These are phyloP conservation scores for Dactylellina drechsleri DNA, from an alignment of 2,329 filamentous ascomycete species.

Conservation along the genomic window DNA sequence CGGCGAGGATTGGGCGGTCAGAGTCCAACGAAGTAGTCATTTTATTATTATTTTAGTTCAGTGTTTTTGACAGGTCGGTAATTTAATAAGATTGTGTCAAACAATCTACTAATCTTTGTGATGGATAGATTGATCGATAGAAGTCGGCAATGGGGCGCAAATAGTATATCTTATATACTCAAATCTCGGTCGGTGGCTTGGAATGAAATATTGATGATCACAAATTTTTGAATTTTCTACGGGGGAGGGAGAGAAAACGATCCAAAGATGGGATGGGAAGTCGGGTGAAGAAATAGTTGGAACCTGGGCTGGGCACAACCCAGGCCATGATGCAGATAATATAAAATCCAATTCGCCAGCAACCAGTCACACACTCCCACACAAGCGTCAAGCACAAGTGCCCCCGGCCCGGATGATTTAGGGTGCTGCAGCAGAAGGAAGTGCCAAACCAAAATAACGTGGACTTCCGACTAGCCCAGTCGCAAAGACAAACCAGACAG, in stretches of 20 bases:
- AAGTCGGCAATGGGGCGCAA: not conserved
- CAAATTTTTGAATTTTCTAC: not conserved
- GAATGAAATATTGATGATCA: conserved; percentile 18
- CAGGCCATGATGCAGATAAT: conserved; percentile 16
- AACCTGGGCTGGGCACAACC: conserved; percentile 33
- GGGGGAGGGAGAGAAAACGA: conserved; percentile 3
- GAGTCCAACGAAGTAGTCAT: conserved; percentile 53
- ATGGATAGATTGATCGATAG: not conserved
- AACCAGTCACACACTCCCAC: conserved; percentile 3
- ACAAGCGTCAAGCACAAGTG: not conserved
- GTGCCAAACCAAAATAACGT: conserved; percentile 28
- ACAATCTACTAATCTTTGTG: conserved; percentile 31
- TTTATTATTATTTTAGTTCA: not conserved
- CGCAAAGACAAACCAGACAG: conserved; percentile 30
- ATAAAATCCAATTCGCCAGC: conserved; percentile 44
- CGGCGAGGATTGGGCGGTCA: conserved; percentile 49
- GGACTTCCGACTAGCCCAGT: conserved; percentile 45
- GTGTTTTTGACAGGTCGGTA: conserved; percentile 18
- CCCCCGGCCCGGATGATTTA: conserved; percentile 38
- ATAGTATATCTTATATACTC: too few species aligned
- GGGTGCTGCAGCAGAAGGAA: conserved; percentile 5
- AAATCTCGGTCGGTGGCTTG: not conserved
- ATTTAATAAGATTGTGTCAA: conserved; percentile 45
- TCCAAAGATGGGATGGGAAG: conserved; percentile 38
- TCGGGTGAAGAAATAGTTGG: conserved; percentile 40